A percentile compares a stretch with the other conserved stretches of the same genome.
Conservation (phyloP, 768 basidiomycete genomes). For the Pisolithus microcarpus region DNA sequence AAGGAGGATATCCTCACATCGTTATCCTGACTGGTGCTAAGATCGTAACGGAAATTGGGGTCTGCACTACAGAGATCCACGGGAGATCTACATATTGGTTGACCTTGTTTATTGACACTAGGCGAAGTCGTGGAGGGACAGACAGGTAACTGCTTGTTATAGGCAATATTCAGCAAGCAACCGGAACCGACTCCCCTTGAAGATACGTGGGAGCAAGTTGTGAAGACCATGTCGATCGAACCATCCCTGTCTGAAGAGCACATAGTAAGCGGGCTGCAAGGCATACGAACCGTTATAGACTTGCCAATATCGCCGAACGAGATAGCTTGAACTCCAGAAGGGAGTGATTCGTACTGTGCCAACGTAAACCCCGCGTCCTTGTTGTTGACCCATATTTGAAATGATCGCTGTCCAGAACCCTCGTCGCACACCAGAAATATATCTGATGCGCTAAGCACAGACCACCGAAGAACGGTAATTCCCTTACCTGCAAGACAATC, state of each 20-base stretch:
- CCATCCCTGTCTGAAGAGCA: constrained; percentile 75
- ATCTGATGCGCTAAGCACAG: constrained; percentile 38
- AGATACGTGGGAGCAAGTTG: constrained; percentile 72
- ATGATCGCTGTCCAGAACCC: constrained; percentile 49
- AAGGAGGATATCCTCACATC: constrained; percentile 33
- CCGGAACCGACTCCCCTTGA: constrained; percentile 63
- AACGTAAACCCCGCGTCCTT: constrained; percentile 70
- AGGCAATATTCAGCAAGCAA: constrained; percentile 86
- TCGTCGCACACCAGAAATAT: constrained; percentile 84
- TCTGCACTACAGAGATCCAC: constrained; percentile 80
- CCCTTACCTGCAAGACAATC: constrained; percentile 83
- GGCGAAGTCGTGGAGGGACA: constrained; percentile 55
- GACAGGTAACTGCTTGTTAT: constrained; percentile 83
- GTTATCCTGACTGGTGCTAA: constrained; percentile 44
- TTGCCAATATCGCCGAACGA: constrained; percentile 88
- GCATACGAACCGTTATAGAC: constrained; percentile 11
- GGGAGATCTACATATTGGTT: constrained; percentile 62
- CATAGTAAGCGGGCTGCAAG: not conserved
- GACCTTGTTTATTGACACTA: constrained; percentile 39
- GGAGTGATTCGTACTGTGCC: constrained; percentile 60
- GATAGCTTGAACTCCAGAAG: constrained; percentile 68
- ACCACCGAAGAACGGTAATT: not conserved
- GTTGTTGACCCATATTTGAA: constrained; percentile 90
- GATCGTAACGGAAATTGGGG: constrained; percentile 69
- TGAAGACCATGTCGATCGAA: constrained; percentile 91